Evolutionary conservation across 2,329 filamentous ascomycete genomes (phyloP), one percentile per base, ranked within the genome.

Genomic region (Claviceps pazoutovae): DNA sequence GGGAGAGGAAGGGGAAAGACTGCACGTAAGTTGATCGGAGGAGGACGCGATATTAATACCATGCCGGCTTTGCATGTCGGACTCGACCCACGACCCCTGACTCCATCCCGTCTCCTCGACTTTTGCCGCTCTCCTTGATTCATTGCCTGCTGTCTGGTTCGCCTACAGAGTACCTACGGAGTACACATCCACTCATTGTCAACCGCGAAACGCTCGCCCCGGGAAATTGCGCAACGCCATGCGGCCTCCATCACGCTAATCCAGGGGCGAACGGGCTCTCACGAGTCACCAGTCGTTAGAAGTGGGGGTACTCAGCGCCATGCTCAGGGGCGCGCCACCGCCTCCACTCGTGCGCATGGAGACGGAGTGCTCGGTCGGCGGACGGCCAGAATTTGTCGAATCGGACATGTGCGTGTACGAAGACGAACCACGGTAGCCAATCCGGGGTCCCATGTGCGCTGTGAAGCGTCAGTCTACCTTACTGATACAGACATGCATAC

Each of bases 21-120:
- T 54, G 44, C 49, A 34, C 4, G 57, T 45, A 37, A 38, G 42
- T 49, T 48, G 54, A 55, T 54, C 49, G 60, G 66, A 69, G 66
- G 67, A 65, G 56, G 60, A 63, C 58, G 62, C 62, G 63, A 66
- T 71, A 73, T 74, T 74, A 75, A 75, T 74, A 74, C 55, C 45
- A 19, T 45, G 9, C 16, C 19, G 36, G 11, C 14, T 11, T 17
- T n/a, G 16, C 43, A 34, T 34, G 30, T 16, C 16, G 6, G 17
- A 23, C 42, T 14, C 42, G n/a, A 9, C n/a, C 38, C n/a, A 16
- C 8, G 38, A 16, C 38, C 43, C 16, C 5, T 30, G 21, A 16
- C 19, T 36, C 45, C 4, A 45, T 17, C 26, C 45, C 26, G 45
- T 46, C 16, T 9, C 7, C 16, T 17, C 2, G 26, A 3, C 45